These are phyloP conservation scores for Clitoria ternatea DNA, from an alignment of 306 rosid genomes.

Conservation along the genomic window DNA sequence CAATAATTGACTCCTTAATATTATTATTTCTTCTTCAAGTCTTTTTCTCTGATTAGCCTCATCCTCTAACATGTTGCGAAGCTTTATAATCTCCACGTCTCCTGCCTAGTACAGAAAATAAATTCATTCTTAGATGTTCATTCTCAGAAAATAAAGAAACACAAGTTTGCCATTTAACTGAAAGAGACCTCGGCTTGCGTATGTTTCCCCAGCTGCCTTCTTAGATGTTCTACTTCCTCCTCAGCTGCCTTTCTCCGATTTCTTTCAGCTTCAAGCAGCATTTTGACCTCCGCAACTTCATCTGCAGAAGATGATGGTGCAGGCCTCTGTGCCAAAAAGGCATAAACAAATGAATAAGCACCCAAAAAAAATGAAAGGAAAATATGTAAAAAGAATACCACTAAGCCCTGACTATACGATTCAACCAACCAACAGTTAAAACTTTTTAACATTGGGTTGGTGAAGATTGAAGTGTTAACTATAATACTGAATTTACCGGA, in stretches of 20 bases:
- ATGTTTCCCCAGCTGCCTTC: constrained; percentile 45
- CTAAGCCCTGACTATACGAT: not conserved
- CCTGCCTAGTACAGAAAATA: constrained; percentile 55
- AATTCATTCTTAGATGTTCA: constrained; percentile 23
- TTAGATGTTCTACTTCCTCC: constrained; percentile 61
- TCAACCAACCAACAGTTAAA: constrained; percentile 2
- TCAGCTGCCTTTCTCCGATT: constrained; percentile 62
- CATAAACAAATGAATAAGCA: not conserved
- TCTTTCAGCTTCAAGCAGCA: constrained; percentile 64
- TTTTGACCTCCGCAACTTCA: constrained; percentile 55
- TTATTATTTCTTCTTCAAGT: constrained; percentile 85
- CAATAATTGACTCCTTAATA: constrained; percentile 75
- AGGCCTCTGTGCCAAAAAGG: constrained; percentile 42
- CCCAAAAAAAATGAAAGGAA: not conserved
- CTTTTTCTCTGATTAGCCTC: constrained; percentile 70
- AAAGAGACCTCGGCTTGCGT: constrained; percentile 46
- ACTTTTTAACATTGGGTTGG: not conserved
- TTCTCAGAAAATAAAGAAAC: constrained; percentile 8
- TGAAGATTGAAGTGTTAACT: constrained; percentile 12
- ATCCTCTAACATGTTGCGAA: constrained; percentile 60
- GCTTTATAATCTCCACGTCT: constrained; percentile 51
- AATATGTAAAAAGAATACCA: not conserved
- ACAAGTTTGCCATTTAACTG: not conserved
- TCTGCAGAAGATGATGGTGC: constrained; percentile 39
- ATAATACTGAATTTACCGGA: constrained; percentile 4